Conservation (phyloP, 176 grass and related monocot species). For the Ampelocalamus luodianensis region DNA sequence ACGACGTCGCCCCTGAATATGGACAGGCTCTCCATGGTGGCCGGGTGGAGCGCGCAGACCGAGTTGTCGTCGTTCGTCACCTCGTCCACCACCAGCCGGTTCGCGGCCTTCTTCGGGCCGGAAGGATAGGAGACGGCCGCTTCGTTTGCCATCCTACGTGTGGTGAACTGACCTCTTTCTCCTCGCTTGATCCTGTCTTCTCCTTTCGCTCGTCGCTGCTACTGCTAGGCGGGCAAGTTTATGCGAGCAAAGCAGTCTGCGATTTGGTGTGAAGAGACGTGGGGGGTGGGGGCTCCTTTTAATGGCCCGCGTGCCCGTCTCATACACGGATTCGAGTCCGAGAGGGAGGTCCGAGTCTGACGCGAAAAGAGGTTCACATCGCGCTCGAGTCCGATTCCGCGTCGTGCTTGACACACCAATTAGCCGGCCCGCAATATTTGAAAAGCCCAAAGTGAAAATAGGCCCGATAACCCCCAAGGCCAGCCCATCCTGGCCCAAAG, state of each 20-base stretch:
- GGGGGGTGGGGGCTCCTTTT: neutral
- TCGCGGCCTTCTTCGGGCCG: conserved; percentile 44
- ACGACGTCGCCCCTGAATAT: conserved; percentile 56
- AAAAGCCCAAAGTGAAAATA: neutral
- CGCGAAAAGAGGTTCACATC: neutral
- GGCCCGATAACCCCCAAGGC: too few species aligned
- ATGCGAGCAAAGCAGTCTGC: neutral
- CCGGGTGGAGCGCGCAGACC: conserved; percentile 46
- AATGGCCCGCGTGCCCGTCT: neutral
- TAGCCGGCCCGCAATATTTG: too few species aligned
- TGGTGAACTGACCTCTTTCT: too few species aligned
- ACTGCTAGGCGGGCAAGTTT: neutral
- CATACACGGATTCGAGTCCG: neutral
- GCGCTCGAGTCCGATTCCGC: neutral
- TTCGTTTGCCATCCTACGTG: neutral
- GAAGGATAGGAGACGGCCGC: neutral
- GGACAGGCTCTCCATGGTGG: conserved; percentile 63
- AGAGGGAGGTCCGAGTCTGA: neutral
- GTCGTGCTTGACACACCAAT: neutral
- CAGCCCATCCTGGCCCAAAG: neutral
- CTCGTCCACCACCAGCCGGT: conserved; percentile 67
- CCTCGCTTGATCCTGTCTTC: too few species aligned
- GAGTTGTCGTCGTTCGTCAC: conserved; percentile 54
- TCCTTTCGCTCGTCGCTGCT: too few species aligned
- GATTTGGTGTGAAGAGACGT: neutral